Percentiles rank a stretch among this genome's conserved stretches.
These are phyloP conservation scores for Sphagnum magellanicum DNA, from an alignment of 228 moss, liverwort and hornwort genomes.

Conservation along the genomic window DNA sequence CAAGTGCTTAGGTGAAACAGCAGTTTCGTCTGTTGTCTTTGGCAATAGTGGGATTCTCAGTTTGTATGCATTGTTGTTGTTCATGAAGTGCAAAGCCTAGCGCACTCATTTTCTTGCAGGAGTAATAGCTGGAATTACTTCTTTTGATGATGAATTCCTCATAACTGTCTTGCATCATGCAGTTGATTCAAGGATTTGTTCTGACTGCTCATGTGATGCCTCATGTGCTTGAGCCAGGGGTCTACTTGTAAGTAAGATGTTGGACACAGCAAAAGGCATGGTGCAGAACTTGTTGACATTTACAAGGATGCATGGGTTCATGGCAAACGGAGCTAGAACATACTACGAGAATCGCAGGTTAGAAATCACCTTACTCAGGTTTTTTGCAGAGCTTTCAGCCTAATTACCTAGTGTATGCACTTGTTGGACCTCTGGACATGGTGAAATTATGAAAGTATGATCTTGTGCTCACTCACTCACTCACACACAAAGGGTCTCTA, in stretches of 20 bases:
- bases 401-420: background rate
- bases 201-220: background rate
- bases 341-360: conserved; percentile 74
- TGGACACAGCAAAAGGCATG: conserved; percentile 51
- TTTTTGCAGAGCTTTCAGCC: background rate
- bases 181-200: background rate
- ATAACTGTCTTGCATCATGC: background rate
- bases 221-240: conserved; percentile 20
- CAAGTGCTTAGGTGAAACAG: background rate
- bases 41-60: background rate
- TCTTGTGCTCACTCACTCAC: background rate
- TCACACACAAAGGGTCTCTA: background rate
- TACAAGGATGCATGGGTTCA: conserved; percentile 39
- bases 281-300: conserved; percentile 56
- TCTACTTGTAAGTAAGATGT: conserved; percentile 60
- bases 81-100: too few species aligned
- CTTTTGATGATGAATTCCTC: too few species aligned
- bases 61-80: too few species aligned
- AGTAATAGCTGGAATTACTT: too few species aligned
- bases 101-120: too few species aligned
- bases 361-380: conserved; percentile 1
- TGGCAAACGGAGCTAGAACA: conserved; percentile 55
- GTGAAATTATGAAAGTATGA: background rate
- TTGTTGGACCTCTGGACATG: background rate
- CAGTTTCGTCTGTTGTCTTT: background rate